Percentiles rank a stretch among this genome's conserved stretches.
Conservation (phyloP, 2,329 filamentous ascomycete genomes). For the Paecilomyces sp. region DNA sequence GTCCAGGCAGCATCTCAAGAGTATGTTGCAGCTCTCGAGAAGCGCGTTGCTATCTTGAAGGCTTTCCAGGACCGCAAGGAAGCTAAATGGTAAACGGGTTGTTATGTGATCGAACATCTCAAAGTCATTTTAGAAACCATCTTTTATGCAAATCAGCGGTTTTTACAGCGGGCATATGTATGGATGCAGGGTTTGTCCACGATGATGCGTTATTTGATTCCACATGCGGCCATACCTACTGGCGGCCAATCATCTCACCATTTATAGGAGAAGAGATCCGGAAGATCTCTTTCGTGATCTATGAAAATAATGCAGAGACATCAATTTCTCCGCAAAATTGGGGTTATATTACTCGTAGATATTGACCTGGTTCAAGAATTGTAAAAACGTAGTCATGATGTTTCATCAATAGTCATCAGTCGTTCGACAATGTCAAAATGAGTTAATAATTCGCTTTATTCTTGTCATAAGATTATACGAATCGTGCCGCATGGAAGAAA, state of each 20-base stretch:
- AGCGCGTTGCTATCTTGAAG: slow-evolving; percentile 69
- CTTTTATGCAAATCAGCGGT: background rate
- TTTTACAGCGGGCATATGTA: background rate
- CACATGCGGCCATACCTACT: background rate
- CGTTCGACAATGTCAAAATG: no score
- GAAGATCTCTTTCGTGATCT: background rate
- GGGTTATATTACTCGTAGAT: no score
- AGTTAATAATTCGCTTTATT: no score
- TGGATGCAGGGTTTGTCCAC: background rate
- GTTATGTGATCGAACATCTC: background rate
- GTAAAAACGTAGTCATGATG: no score
- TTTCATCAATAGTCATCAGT: no score
- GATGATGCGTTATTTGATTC: slow-evolving; percentile 6
- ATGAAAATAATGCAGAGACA: background rate
- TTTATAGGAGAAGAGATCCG: background rate
- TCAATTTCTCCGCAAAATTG: no score
- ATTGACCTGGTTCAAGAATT: no score
- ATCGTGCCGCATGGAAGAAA: no score
- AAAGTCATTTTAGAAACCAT: background rate
- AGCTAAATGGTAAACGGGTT: slow-evolving; percentile 31
- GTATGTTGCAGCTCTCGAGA: slow-evolving; percentile 73
- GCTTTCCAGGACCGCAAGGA: slow-evolving; percentile 52
- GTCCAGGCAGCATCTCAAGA: slow-evolving; percentile 57
- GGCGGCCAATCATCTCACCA: background rate
- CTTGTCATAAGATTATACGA: no score